Conservation (phyloP, 2,329 filamentous ascomycete species). For the Sclerotiophoma versabilis region DNA sequence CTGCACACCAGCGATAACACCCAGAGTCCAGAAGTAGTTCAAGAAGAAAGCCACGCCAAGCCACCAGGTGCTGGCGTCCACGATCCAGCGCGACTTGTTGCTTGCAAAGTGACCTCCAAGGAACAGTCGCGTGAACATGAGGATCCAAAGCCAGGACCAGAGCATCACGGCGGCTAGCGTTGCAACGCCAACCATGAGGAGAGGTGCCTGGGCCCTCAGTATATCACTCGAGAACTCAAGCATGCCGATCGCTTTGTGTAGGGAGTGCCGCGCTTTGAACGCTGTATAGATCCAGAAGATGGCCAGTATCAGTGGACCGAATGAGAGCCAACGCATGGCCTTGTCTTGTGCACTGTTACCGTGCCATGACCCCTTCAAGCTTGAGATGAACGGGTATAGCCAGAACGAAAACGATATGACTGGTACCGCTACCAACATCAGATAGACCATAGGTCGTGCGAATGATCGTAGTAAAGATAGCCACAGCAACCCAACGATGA, state of each 20-base stretch:
- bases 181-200: slow-evolving; percentile 83
- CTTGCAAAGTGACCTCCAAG: slow-evolving; percentile 82
- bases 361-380: slow-evolving; percentile 78
- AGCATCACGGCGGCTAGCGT: slow-evolving; percentile 77
- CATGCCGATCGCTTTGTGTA: slow-evolving; percentile 84
- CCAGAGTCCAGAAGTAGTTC: slow-evolving; percentile 94
- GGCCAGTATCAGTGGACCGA: slow-evolving; percentile 76
- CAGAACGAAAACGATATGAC: slow-evolving; percentile 87
- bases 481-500: slow-evolving; percentile 89
- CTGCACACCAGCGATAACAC: slow-evolving; percentile 86
- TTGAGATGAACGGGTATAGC: slow-evolving; percentile 88
- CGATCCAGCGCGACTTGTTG: slow-evolving; percentile 69
- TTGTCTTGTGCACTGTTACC: slow-evolving; percentile 84
- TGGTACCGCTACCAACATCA: slow-evolving; percentile 84
- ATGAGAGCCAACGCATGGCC: slow-evolving; percentile 85
- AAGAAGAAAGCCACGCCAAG: slow-evolving; percentile 90
- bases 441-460: slow-evolving; percentile 79
- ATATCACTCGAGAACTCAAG: slow-evolving; percentile 92
- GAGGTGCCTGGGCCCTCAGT: slow-evolving; percentile 80
- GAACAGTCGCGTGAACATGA: slow-evolving; percentile 96
- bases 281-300: slow-evolving; percentile 85
- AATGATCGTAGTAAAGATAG: slow-evolving; percentile 87
- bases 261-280: slow-evolving; percentile 77
- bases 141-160: slow-evolving; percentile 96
- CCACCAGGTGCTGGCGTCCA: slow-evolving; percentile 92